These are phyloP conservation scores for Quercus agrifolia DNA, from an alignment of 306 rosid genomes.

Conservation along the genomic window DNA sequence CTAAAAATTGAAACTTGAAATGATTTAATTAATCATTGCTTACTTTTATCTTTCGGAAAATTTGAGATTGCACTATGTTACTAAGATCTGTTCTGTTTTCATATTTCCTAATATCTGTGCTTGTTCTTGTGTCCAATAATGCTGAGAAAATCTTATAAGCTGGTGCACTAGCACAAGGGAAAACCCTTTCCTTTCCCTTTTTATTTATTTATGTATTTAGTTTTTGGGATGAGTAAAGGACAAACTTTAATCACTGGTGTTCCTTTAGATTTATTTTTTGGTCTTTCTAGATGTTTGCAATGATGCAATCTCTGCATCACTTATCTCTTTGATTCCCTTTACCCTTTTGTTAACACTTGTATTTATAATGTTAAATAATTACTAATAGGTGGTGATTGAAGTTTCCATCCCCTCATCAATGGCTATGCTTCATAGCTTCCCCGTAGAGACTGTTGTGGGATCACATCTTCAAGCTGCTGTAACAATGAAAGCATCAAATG, in stretches of 20 bases:
- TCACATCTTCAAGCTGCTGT: constrained; percentile 84
- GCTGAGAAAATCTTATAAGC: background rate
- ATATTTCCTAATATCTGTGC: background rate
- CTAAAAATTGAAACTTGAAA: background rate
- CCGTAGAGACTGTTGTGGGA: constrained; percentile 89
- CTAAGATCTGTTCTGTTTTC: constrained; percentile 6
- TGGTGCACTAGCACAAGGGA: background rate
- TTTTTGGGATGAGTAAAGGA: too few relatives aligned
- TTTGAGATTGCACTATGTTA: constrained; percentile 1
- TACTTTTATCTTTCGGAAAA: constrained; percentile 2
- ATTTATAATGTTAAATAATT: constrained; percentile 12
- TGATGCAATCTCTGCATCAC: constrained; percentile 3
- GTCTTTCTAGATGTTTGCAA: constrained; percentile 1
- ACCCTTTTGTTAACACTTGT: background rate
- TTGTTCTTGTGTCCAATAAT: background rate
- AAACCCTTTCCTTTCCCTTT: too few relatives aligned
- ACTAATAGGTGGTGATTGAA: constrained; percentile 66
- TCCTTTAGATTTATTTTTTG: constrained; percentile 1
- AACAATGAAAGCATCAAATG: constrained; percentile 82
- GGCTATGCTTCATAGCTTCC: constrained; percentile 74
- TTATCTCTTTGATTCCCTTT: constrained; percentile 10
- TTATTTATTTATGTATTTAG: too few relatives aligned
- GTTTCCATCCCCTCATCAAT: constrained; percentile 75
- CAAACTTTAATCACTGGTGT: background rate
- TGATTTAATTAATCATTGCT: too few relatives aligned